Conservation (phyloP, 2,329 filamentous ascomycete species). For the Exophiala lecanii-corni region DNA sequence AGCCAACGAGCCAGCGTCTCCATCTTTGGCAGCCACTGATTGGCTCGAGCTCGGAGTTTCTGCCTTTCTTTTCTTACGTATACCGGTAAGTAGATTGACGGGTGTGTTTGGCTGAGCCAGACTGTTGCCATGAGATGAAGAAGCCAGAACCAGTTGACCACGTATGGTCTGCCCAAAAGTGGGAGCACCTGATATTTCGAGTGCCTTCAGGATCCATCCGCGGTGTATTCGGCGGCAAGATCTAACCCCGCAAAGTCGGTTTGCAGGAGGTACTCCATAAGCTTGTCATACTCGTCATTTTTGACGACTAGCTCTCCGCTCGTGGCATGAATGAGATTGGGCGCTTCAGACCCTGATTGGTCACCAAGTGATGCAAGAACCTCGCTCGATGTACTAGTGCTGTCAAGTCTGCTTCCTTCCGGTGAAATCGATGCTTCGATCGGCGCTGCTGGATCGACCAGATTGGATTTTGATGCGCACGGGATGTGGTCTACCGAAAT, state of each 20-base stretch:
- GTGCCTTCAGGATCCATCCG: conserved; percentile 23
- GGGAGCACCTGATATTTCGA: conserved; percentile 14
- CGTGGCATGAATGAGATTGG: conserved; percentile 1
- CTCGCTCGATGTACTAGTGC: neutral
- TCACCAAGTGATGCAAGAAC: neutral
- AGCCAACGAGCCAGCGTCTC: neutral
- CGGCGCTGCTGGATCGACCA: neutral
- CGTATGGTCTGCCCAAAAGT: conserved; percentile 16
- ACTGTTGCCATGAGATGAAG: neutral
- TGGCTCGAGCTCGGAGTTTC: conserved; percentile 5
- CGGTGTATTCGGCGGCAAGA: conserved; percentile 19
- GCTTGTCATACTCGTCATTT: conserved; percentile 15
- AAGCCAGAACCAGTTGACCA: conserved; percentile 8
- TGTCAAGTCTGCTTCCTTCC: neutral
- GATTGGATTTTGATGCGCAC: neutral
- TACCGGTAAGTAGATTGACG: conserved; percentile 22
- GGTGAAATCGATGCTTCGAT: neutral
- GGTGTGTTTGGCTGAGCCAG: conserved; percentile 2
- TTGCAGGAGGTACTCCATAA: conserved; percentile 24
- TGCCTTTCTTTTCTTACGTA: conserved; percentile 26
- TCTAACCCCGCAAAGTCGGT: conserved; percentile 24
- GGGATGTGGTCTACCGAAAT: neutral
- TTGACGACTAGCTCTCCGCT: conserved; percentile 16
- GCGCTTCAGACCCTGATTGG: neutral
- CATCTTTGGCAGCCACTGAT: neutral